Evolutionary conservation across 2,329 filamentous ascomycete genomes (phyloP), one percentile per base, ranked within the genome.

Genomic region (Phoma sp.): DNA sequence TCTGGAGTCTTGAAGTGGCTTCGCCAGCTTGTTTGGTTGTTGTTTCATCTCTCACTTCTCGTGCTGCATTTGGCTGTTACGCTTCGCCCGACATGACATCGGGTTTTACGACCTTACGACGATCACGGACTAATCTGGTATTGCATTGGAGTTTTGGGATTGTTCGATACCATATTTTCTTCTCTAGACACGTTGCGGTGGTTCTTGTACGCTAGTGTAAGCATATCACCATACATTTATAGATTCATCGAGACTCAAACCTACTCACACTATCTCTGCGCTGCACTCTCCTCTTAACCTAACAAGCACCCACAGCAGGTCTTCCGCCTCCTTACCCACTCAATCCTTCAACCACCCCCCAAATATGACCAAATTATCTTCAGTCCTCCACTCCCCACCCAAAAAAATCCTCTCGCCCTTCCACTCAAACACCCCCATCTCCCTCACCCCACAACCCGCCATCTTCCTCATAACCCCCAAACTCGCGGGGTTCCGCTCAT

Each of bases 381-480:
- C 55, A 22, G 58, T 61, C 52, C 57, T 56, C 66, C 62, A 67
- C 42, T 59, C 57, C 2, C 71, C 71, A 22, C 47, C 64, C 24
- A 73, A 47, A 36, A 47, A 57, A 42, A 71, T 42, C 39, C 7
- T 29, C 45, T 65, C 41, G 1, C 61, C 70, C n/a, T 41, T 58
- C 69, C 66, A 70, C 18, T 59, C 48, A 52, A 65, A 65, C 18
- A 72, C 40, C 2, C 70, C 72, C 24, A 42, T 59, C 64, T 57
- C 45, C 38, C 47, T 59, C 41, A 75, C 64, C 13, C 62, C 68
- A 22, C 43, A 3, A 4, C 4, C 14, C 7, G 1, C 32, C 13
- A 50, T 40, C 50, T 75, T 75, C 5, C 58, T 52, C 69, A 74
- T 65, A 1, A 74, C 71, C n/a, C 60, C 57, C 49, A 52, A 13